Percentiles rank a stretch among this genome's conserved stretches.
Evolutionary conservation across 495 filamentous ascomycete species (phyloP).

Genomic region (Diplogelasinospora grovesii): DNA sequence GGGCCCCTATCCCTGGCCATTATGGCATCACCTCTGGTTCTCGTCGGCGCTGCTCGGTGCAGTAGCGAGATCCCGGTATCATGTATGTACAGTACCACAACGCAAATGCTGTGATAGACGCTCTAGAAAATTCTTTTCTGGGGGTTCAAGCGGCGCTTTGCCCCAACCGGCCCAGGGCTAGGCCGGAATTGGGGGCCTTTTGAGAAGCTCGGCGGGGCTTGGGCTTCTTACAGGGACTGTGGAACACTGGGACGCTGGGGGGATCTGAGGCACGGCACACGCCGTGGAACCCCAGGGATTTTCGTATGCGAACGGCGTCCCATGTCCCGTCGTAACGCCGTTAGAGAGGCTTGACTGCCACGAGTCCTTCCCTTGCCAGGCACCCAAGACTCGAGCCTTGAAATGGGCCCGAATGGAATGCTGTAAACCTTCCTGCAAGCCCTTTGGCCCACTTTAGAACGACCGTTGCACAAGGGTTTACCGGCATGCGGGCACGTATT

Average conservation of each 20-base stretch:
- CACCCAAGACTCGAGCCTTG: too few relatives aligned
- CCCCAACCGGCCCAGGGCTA: background rate
- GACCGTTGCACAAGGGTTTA: background rate
- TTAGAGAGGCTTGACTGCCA: too few relatives aligned
- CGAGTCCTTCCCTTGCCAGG: too few relatives aligned
- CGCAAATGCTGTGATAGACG: constrained; percentile 16
- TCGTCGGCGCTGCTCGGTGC: constrained; percentile 1
- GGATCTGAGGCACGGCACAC: too few relatives aligned
- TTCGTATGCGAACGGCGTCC: too few relatives aligned
- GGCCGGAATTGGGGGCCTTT: constrained; percentile 5
- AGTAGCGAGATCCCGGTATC: constrained; percentile 9
- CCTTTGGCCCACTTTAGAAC: background rate
- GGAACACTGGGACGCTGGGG: too few relatives aligned
- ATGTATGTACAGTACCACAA: too few relatives aligned
- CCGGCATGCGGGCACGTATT: background rate
- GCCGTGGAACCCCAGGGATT: too few relatives aligned
- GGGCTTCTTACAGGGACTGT: too few relatives aligned
- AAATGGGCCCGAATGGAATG: too few relatives aligned
- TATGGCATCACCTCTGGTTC: constrained; percentile 11
- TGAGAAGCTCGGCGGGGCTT: background rate
- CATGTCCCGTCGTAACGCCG: too few relatives aligned
- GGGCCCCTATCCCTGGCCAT: constrained; percentile 8
- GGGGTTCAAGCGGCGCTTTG: constrained; percentile 9
- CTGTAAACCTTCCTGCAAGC: background rate
- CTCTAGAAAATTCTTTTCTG: constrained; percentile 15